Conservation (phyloP, 495 filamentous ascomycete species). For the Pyronema domesticum region DNA sequence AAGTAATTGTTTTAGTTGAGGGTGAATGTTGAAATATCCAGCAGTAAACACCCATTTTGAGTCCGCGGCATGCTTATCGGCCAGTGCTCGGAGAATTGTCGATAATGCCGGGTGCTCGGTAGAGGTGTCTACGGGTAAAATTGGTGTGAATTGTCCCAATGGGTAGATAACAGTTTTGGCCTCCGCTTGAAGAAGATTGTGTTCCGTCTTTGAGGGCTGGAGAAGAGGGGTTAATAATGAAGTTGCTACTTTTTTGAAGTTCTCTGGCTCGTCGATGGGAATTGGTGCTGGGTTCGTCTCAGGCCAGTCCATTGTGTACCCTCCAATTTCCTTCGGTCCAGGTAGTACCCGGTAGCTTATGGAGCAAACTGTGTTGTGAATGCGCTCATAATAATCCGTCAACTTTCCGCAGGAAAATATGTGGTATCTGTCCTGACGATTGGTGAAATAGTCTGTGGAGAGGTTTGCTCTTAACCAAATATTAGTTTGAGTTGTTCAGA, state of each 20-base stretch:
- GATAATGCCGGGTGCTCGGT: slow-evolving; percentile 75
- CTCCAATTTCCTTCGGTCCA: slow-evolving; percentile 34
- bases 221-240: slow-evolving; percentile 48
- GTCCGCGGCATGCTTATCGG: slow-evolving; percentile 38
- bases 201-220: slow-evolving; percentile 27
- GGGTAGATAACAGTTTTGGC: slow-evolving; percentile 49
- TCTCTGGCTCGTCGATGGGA: slow-evolving; percentile 48
- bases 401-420: slow-evolving; percentile 62
- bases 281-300: slow-evolving; percentile 48
- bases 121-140: slow-evolving; percentile 55
- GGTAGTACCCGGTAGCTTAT: slow-evolving; percentile 68
- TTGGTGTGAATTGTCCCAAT: slow-evolving; percentile 64
- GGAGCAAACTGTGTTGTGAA: slow-evolving; percentile 59
- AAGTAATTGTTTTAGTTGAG: slow-evolving; percentile 57
- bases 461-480: slow-evolving; percentile 52
- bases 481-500: background rate
- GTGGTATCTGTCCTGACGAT: slow-evolving; percentile 88
- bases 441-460: slow-evolving; percentile 88
- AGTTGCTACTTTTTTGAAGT: slow-evolving; percentile 51
- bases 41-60: slow-evolving; percentile 90
- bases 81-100: slow-evolving; percentile 49
- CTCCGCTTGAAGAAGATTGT: slow-evolving; percentile 16
- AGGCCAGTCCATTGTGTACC: slow-evolving; percentile 68
- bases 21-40: slow-evolving; percentile 93
- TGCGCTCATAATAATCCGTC: slow-evolving; percentile 59